Base-by-base conservation (phyloP, 805 yeast genomes). In the Yarrowia deformans region DNA sequence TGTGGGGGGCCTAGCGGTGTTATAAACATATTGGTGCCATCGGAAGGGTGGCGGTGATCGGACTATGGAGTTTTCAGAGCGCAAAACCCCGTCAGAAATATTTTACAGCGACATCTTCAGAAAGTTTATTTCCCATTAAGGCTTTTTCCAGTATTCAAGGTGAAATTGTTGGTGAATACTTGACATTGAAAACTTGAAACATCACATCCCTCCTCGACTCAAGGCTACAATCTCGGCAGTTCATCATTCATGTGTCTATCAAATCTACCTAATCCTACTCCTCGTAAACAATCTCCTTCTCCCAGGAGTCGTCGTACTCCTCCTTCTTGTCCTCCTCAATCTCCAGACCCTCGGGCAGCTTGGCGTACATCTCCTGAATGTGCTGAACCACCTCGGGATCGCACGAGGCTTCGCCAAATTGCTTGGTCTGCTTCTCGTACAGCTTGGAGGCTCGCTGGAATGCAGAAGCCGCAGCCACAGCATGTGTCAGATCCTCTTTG, bases 321-420 rank as follows among this genome's bases (percentile, higher is more conserved):
- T 77, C 83, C 40, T 72, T 71, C 37, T 71, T 67, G 52, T 71
- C 72, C 35, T 67, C 72, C 49, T 79, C 81, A 7, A 79, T 82
- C 63, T 76, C 76, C 46, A 75, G 76, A 50, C 82, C 83, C 18
- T 71, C 93, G 1, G 94, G 96, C 46, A 90, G 77, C 70, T 83
- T 85, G 4, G 77, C 72, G 69, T 88, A 78, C 71, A 90, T 76
- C 12, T 78, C 83, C 34, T 77, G 75, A 0, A 89, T 84, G 64
- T 90, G 90, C 13, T 79, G 81, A 8, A 77, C 72, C 67, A 92
- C 76, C 75, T 90, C 96, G 8, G 82, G 83, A 68, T 89, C 90
- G 16, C 85, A 80, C 10, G 84, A 87, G 35, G 76, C 79, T 32
- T 74, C 79, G 6, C 73, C 69, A 71, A 55, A 64, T 14, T 73